Evolutionary conservation across 2,329 filamentous ascomycete species (phyloP).

Genomic region (Aspergillus pseudotamarii): DNA sequence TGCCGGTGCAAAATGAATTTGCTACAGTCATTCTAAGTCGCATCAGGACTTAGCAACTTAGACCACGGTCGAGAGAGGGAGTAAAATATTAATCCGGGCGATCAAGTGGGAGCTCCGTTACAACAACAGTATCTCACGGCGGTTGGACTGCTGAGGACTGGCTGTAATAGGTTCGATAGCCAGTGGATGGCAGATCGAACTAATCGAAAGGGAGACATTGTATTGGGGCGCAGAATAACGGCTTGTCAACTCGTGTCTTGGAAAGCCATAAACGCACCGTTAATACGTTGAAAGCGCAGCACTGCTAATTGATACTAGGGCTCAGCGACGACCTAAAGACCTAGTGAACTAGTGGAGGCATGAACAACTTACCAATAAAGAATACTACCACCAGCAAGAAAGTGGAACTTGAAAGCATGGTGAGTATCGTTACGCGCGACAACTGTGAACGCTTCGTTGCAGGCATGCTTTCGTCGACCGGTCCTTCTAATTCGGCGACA

Average conservation of each 20-base stretch:
- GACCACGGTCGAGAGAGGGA: neutral
- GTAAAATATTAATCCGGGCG: neutral
- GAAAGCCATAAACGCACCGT: neutral
- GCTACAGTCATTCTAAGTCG: neutral
- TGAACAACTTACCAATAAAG: neutral
- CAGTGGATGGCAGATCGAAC: rapidly evolving
- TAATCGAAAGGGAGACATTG: neutral
- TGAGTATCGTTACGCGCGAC: neutral
- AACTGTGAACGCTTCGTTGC: neutral
- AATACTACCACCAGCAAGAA: neutral
- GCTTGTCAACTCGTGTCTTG: neutral
- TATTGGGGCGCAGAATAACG: neutral
- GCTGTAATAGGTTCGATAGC: neutral
- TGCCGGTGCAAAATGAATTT: neutral
- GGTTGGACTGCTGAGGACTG: neutral
- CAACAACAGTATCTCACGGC: neutral
- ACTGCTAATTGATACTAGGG: neutral
- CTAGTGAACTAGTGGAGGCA: rapidly evolving
- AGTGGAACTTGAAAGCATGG: neutral
- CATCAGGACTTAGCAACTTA: neutral
- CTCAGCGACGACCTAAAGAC: neutral
- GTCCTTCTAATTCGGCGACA: neutral
- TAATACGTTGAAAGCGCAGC: neutral
- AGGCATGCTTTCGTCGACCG: neutral
- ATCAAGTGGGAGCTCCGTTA: neutral